Percentiles rank a stretch among this genome's conserved stretches.
phyloP scores from a whole-genome alignment of 2,329 filamentous ascomycete genomes.

The Xylariomycetidae sp. region DNA sequence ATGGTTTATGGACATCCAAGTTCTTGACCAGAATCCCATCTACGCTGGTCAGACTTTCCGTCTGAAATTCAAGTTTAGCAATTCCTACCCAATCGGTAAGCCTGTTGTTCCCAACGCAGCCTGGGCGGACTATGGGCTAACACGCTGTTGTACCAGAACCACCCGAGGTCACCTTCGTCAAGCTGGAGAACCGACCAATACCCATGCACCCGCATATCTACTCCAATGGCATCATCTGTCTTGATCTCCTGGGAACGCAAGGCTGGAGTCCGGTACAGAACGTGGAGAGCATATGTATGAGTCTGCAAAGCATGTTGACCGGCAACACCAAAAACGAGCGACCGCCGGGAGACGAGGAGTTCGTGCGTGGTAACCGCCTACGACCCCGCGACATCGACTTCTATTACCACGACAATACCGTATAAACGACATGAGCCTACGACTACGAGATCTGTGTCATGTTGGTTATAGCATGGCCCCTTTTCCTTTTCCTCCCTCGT shows the following conservation, averaged over 20 bases:
- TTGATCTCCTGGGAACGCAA: conserved; percentile 79
- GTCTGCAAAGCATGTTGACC: conserved; percentile 95
- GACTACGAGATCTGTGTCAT: background rate
- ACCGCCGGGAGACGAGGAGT: conserved; percentile 83
- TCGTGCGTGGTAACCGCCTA: conserved; percentile 72
- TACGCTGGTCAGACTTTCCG: conserved; percentile 77
- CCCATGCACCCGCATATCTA: conserved; percentile 98
- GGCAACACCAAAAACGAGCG: conserved; percentile 89
- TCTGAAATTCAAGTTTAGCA: conserved; percentile 79
- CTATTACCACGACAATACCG: conserved; percentile 84
- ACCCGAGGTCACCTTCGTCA: conserved; percentile 86
- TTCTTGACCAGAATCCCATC: conserved; percentile 84
- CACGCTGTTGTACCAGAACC: conserved; percentile 55
- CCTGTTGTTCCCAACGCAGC: conserved; percentile 3
- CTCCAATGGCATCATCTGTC: conserved; percentile 96
- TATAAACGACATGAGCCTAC: too few relatives aligned
- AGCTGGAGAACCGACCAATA: conserved; percentile 59
- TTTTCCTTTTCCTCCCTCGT: too few relatives aligned
- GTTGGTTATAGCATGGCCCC: too few relatives aligned
- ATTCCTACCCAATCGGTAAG: conserved; percentile 83
- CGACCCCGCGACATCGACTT: conserved; percentile 88
- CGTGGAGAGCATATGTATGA: conserved; percentile 95
- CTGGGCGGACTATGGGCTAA: conserved; percentile 3
- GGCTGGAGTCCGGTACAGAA: conserved; percentile 98
- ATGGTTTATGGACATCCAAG: conserved; percentile 88